Evolutionary conservation across 1,139 yeast species (phyloP), one percentile per base, ranked within the genome.

Genomic region (Yamadazyma songkhlaensis): DNA sequence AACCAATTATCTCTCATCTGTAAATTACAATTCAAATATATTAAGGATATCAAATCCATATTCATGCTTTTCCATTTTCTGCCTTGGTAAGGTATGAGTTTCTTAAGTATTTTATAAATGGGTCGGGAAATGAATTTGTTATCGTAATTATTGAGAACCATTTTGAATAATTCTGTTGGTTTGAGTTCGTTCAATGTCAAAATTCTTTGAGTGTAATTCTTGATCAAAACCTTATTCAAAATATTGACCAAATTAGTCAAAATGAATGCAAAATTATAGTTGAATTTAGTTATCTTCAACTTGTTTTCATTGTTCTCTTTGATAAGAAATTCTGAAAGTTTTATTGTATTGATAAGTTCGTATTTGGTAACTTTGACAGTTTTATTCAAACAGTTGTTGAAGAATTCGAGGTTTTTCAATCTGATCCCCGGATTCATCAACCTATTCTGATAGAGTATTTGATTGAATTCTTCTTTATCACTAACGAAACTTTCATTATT

Each of bases 21-120:
- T 24, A 90, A 65, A 46, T 80, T 76, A 50, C 89, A 77, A 51
- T 87, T 82, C 33, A 92, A 62, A 53, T 86, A 92, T 2, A 92
- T 89, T 44, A 86, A 81, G 0, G 97, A 88, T 6, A 94, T 87
- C 39, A 92, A 66, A 49, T 89, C 96, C 97, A 94, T 92, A 55
- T 92, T 94, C 46, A 81, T 77, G 10, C 89, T 78, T 50, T 89
- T 83, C 99, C 99, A 92, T 58, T 90, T 89, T 43, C 95, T 79
- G 13, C 97, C 97, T 49, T 87, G 90, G 58, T 84, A 88, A 0
- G 97, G 97, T 0, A 90, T 81, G 36, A 89, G 72, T 45, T 87
- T 83, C 56, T 87, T 89, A 43, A 90, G 67, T 1, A 82, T 74
- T 51, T 81, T 83, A 47, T 90, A 65, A 3, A 86, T 80, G 2